These are phyloP conservation scores for Penicillium concentricum DNA, from an alignment of 2,329 filamentous ascomycete species.

Conservation along the genomic window DNA sequence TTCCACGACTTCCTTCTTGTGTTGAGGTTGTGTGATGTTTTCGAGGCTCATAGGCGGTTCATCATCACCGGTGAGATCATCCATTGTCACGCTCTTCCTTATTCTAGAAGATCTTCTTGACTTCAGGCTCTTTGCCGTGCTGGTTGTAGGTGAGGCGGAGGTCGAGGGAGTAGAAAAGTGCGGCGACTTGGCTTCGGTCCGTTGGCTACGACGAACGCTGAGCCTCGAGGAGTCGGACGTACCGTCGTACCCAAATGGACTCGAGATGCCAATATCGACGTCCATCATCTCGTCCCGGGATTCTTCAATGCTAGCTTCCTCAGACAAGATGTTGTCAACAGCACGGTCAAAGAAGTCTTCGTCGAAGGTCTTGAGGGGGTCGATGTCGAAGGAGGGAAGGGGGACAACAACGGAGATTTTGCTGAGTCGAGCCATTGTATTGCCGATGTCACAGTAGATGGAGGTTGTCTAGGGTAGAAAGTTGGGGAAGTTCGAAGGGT, in stretches of 20 bases:
- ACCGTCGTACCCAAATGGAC: not conserved
- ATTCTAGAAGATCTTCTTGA: not conserved
- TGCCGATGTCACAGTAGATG: not conserved
- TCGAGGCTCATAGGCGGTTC: not conserved
- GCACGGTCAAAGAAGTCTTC: constrained; percentile 16
- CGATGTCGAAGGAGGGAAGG: constrained; percentile 19
- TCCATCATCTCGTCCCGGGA: not conserved
- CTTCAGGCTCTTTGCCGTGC: not conserved
- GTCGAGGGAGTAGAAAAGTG: not conserved
- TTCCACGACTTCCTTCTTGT: not conserved
- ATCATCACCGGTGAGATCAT: no score
- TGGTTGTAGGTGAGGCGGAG: not conserved
- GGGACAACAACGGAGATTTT: constrained; percentile 20
- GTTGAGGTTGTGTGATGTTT: not conserved
- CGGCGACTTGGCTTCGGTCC: not conserved
- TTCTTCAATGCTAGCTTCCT: constrained; percentile 22
- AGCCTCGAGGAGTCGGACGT: not conserved
- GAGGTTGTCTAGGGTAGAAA: not conserved
- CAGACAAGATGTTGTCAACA: constrained; percentile 26
- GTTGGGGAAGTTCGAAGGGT: not conserved
- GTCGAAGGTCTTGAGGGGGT: constrained; percentile 24
- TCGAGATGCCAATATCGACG: not conserved
- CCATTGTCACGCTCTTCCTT: not conserved
- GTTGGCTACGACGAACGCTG: not conserved
- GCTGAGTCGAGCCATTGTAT: not conserved